Conservation (phyloP, 2,329 filamentous ascomycete species). For the Metarhizium sp. region DNA sequence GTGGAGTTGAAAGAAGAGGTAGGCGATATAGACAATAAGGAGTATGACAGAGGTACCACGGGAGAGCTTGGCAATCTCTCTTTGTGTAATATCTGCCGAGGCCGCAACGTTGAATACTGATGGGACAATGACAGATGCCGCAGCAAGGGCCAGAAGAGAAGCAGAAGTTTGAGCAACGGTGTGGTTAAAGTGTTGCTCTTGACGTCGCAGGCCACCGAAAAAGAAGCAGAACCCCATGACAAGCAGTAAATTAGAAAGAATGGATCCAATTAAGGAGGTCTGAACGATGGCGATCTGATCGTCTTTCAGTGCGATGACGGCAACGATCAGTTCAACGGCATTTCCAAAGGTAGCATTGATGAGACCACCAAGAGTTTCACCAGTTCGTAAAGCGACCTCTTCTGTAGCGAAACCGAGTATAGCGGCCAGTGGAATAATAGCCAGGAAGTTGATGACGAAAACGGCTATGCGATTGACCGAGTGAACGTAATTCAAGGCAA, state of each 20-base stretch:
- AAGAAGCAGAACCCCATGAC: constrained; percentile 93
- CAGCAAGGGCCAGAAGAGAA: constrained; percentile 68
- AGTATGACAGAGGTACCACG: constrained; percentile 72
- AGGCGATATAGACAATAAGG: constrained; percentile 72
- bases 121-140: constrained; percentile 77
- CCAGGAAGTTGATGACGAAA: constrained; percentile 88
- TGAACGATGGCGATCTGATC: constrained; percentile 77
- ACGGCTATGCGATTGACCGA: constrained; percentile 50
- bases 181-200: constrained; percentile 84
- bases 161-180: constrained; percentile 86
- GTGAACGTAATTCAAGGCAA: constrained; percentile 58
- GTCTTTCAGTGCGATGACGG: constrained; percentile 70
- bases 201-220: constrained; percentile 67
- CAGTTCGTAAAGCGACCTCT: constrained; percentile 72
- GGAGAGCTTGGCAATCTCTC: constrained; percentile 53
- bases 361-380: constrained; percentile 79
- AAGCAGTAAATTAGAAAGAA: constrained; percentile 81
- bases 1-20: constrained; percentile 85
- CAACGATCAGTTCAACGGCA: constrained; percentile 82
- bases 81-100: constrained; percentile 21
- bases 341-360: constrained; percentile 92
- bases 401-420: constrained; percentile 85
- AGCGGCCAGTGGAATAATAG: constrained; percentile 81
- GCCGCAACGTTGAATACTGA: constrained; percentile 64
- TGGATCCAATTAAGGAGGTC: constrained; percentile 84